Base-by-base conservation (phyloP, 2,329 filamentous ascomycete genomes). In the Verticillium klebahnii region DNA sequence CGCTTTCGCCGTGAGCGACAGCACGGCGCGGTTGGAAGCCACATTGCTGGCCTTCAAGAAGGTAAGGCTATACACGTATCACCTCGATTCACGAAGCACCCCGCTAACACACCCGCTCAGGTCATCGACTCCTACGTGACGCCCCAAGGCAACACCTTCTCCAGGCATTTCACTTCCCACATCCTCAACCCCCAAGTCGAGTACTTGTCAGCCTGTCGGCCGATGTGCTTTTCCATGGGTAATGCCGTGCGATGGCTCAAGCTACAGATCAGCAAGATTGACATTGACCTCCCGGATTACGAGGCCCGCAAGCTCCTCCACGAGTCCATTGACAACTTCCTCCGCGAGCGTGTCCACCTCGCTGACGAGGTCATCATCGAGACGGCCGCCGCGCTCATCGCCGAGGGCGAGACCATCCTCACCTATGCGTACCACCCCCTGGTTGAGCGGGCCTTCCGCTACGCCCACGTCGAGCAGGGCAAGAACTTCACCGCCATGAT, bases 171-270 rank as follows among this genome's bases (percentile, higher is more conserved):
- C 69, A 95, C 92, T 36, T 90, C 91, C 12, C 92, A 98, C 75
- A 88, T 92, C 66, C 87, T 99, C 63, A 95, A 93, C 70, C 92
- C 93, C 40, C 95, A 99, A 76, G 97, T 99, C 71, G 93, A 96
- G 67, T 97, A 96, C 72, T 85, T 99, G 64, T 91, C 92, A 63
- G 92, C 92, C 67, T 97, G 93, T 72, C 89, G 95, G n/a, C 93
- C 95, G 37, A 91, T 99, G 77, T 96, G 92, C 67, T 95, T 97
- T 76, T 92, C 92, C 65, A 97, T 98, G 89, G 95, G 95, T 64
- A 99, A 98, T 74, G 93, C 93, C 39, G 96, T 99, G 72, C 87
- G 95, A 60, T 94, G 93, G 83, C 84, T 99, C 58, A 99, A 99
- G 80, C 86, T 97, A 57, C 87, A 92, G 70, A 94, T 99, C 72